A percentile compares a stretch with the other conserved stretches of the same genome.
Evolutionary conservation across 768 basidiomycete genomes (phyloP).

Genomic region (Suillus bovinus): DNA sequence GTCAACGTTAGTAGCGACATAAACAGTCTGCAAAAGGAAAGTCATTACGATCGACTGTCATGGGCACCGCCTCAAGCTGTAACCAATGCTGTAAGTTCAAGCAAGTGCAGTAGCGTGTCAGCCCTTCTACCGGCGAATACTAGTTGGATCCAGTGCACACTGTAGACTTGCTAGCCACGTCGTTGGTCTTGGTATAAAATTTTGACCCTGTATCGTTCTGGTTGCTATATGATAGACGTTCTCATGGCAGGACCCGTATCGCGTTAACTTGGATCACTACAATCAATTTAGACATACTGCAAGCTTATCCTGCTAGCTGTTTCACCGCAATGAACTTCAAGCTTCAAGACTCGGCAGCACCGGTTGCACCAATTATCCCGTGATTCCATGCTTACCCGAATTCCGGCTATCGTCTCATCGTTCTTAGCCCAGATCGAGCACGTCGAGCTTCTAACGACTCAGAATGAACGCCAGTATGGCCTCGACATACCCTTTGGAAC

Average conservation of each 20-base stretch:
- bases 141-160: no score
- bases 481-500: slow-evolving; percentile 22
- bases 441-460: neutral
- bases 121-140: no score
- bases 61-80: neutral
- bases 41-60: neutral
- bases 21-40: neutral
- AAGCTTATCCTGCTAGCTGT: no score
- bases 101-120: no score
- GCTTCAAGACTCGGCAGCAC: no score
- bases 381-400: neutral
- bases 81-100: neutral
- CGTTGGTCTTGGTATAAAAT: no score
- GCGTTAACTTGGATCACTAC: neutral
- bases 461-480: neutral
- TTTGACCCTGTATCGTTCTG: no score
- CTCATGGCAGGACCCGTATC: neutral
- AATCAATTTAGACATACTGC: neutral
- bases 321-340: no score
- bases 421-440: neutral
- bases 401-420: neutral
- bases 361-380: neutral
- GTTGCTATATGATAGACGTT: neutral
- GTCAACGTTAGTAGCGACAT: neutral
- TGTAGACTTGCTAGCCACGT: no score